Evolutionary conservation across 306 rosid species (phyloP).

Genomic region (Casuarina glauca): DNA sequence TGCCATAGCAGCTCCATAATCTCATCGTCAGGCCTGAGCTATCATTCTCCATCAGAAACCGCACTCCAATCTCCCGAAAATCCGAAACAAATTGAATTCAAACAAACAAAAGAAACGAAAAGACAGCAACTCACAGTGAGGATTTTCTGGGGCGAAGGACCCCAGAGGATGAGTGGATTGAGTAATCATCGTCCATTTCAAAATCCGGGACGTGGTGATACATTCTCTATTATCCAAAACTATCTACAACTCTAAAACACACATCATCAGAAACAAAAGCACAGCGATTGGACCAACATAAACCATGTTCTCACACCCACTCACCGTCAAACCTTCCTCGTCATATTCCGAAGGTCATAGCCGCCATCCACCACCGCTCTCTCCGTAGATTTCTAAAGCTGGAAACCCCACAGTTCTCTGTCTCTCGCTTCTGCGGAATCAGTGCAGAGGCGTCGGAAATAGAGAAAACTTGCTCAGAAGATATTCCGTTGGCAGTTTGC

Average conservation of each 20-base stretch:
- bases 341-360: background rate
- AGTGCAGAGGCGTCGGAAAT: background rate
- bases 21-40: constrained; percentile 59
- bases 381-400: background rate
- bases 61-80: background rate
- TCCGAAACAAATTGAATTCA: background rate
- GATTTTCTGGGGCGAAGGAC: constrained; percentile 43
- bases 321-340: background rate
- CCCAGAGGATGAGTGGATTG: constrained; percentile 35
- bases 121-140: constrained; percentile 34
- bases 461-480: background rate
- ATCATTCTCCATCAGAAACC: background rate
- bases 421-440: background rate
- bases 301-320: background rate
- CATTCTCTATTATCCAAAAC: constrained; percentile 33
- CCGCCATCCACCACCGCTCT: background rate
- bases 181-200: constrained; percentile 47
- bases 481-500: constrained; percentile 9
- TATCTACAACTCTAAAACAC: background rate
- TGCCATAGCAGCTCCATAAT: constrained; percentile 80
- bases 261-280: background rate
- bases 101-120: background rate
- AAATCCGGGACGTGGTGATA: constrained; percentile 74
- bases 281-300: background rate
- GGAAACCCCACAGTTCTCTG: background rate